These are phyloP conservation scores for Phlebopus sp. DNA, from an alignment of 1,284 basidiomycete species.

Conservation along the genomic window DNA sequence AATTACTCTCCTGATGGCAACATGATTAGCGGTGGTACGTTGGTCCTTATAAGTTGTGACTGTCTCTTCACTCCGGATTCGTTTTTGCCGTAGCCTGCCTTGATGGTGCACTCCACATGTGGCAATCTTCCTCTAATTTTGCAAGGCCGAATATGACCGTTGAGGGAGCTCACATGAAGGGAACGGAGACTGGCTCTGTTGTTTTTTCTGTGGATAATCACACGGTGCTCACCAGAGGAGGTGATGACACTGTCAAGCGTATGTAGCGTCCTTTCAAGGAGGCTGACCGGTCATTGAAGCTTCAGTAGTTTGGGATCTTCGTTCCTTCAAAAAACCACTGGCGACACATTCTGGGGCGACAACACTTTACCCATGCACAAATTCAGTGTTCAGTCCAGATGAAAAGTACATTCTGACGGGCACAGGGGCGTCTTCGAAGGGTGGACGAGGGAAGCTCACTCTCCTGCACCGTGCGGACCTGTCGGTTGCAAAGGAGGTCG, in stretches of 20 bases:
- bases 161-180: conserved; percentile 83
- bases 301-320: conserved; percentile 86
- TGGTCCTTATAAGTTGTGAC: conserved; percentile 3
- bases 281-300: conserved; percentile 4
- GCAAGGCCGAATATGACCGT: conserved; percentile 84
- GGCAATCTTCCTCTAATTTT: conserved; percentile 91
- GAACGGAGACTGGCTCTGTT: conserved; percentile 80
- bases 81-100: conserved; percentile 59
- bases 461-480: conserved; percentile 72
- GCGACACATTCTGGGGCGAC: conserved; percentile 59
- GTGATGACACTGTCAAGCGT: conserved; percentile 95
- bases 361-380: conserved; percentile 88
- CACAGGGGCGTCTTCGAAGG: conserved; percentile 60
- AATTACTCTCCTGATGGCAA: conserved; percentile 85
- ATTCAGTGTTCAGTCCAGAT: conserved; percentile 91
- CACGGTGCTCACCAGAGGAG: conserved; percentile 82
- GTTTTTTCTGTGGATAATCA: conserved; percentile 82
- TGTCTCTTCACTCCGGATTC: conserved; percentile 4
- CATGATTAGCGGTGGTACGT: conserved; percentile 81
- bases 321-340: conserved; percentile 85
- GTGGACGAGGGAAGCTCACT: conserved; percentile 67
- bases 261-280: conserved; percentile 34
- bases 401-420: conserved; percentile 87
- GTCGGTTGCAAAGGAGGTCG: conserved; percentile 61
- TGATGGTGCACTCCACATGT: conserved; percentile 91